Conservation (phyloP, 1,284 basidiomycete genomes). For the Pholiota adiposa region DNA sequence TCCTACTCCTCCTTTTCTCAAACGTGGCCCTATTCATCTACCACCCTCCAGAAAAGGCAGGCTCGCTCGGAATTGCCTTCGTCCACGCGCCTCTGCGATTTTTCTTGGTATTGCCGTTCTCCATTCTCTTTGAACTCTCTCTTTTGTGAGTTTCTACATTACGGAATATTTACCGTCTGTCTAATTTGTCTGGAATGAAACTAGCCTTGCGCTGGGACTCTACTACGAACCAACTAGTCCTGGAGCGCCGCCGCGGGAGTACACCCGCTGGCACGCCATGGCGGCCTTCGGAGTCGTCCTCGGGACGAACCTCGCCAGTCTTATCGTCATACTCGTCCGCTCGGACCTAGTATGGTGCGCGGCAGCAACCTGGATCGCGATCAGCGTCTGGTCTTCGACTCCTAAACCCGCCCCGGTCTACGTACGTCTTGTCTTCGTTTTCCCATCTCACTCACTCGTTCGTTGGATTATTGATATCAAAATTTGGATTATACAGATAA, state of each 20-base stretch:
- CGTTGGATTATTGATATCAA: too few species aligned
- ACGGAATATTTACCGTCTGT: not conserved
- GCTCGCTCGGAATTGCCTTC: conserved; percentile 67
- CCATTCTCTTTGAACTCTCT: conserved; percentile 39
- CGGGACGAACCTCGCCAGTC: conserved; percentile 58
- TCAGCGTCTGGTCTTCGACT: conserved; percentile 60
- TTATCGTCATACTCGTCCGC: conserved; percentile 56
- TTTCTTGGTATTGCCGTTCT: conserved; percentile 69
- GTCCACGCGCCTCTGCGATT: conserved; percentile 78
- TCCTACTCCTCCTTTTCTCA: conserved; percentile 65
- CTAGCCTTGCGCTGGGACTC: conserved; percentile 61
- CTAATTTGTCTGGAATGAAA: not conserved
- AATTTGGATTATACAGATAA: too few species aligned
- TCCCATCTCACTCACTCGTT: not conserved
- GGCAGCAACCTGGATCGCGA: conserved; percentile 71
- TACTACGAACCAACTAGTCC: conserved; percentile 40
- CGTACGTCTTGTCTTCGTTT: conserved; percentile 43
- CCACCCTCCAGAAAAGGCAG: conserved; percentile 57
- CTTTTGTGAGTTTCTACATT: conserved; percentile 50
- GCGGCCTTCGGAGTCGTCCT: conserved; percentile 65
- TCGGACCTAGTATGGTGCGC: conserved; percentile 75
- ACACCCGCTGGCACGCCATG: conserved; percentile 55
- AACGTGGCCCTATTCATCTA: conserved; percentile 70
- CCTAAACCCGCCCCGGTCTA: conserved; percentile 67
- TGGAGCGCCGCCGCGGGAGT: conserved; percentile 46